Evolutionary conservation across 495 filamentous ascomycete species (phyloP).

Genomic region (Podospora bellae-mahoneyi): DNA sequence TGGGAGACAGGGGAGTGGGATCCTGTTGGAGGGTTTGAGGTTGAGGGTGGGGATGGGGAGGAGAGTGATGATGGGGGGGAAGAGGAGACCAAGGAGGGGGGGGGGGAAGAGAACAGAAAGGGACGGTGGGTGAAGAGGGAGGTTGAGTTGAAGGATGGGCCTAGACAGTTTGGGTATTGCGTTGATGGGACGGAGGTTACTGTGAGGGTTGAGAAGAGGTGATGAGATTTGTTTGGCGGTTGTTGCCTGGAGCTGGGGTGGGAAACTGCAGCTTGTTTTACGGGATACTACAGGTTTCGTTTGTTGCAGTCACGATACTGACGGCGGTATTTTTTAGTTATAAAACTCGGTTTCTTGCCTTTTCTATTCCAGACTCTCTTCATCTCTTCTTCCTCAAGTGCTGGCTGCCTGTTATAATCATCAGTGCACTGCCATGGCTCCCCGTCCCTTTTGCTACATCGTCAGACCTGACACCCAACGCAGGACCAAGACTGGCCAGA

Average conservation of each 20-base stretch:
- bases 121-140: constrained; percentile 67
- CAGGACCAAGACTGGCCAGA: constrained; percentile 18
- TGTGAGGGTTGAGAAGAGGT: constrained; percentile 61
- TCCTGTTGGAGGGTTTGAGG: constrained; percentile 63
- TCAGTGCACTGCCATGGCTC: background rate
- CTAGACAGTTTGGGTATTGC: constrained; percentile 75
- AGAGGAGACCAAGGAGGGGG: constrained; percentile 19
- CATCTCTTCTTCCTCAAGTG: background rate
- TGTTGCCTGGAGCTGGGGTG: background rate
- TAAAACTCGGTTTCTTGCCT: background rate
- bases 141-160: constrained; percentile 76
- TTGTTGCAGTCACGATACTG: background rate
- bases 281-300: background rate
- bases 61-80: constrained; percentile 47
- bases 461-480: constrained; percentile 30
- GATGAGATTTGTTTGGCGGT: constrained; percentile 8
- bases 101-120: constrained; percentile 24
- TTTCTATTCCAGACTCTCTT: background rate
- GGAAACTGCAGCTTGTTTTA: background rate
- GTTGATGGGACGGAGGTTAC: constrained; percentile 66
- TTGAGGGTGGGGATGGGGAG: constrained; percentile 53
- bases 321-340: background rate
- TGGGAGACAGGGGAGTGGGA: constrained; percentile 87
- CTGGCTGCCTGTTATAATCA: background rate
- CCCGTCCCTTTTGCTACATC: constrained; percentile 30